phyloP scores from a whole-genome alignment of 495 filamentous ascomycete species.

The Glonium stellatum region DNA sequence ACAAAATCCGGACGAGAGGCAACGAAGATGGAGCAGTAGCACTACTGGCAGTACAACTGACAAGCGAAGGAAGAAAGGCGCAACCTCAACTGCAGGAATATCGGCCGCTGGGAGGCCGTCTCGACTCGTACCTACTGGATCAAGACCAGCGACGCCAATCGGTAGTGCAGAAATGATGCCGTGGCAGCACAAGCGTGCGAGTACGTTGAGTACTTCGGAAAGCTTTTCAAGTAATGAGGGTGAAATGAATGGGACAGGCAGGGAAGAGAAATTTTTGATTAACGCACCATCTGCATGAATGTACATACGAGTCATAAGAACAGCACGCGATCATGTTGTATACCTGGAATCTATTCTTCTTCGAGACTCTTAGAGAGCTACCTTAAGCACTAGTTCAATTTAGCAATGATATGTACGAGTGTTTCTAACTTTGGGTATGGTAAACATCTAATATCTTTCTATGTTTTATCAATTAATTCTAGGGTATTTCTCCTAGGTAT shows the following conservation, averaged over 20 bases:
- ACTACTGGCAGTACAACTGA: conserved; percentile 26
- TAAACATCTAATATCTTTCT: too few relatives aligned
- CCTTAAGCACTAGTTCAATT: not conserved
- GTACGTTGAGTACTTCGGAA: conserved; percentile 14
- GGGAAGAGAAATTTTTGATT: not conserved
- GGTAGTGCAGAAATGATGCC: conserved; percentile 1
- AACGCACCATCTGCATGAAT: not conserved
- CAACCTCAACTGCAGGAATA: not conserved
- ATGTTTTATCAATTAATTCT: too few relatives aligned
- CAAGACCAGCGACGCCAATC: conserved; percentile 18
- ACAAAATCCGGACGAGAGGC: conserved; percentile 5
- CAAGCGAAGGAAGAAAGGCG: conserved; percentile 12
- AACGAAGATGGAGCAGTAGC: conserved; percentile 28
- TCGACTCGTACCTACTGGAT: not conserved
- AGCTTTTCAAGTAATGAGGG: conserved; percentile 10
- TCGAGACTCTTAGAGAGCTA: too few relatives aligned
- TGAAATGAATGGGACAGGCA: not conserved
- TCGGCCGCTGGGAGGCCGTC: not conserved
- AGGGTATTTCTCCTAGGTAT: too few relatives aligned
- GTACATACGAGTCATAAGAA: too few relatives aligned
- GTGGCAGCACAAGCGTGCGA: conserved; percentile 17
- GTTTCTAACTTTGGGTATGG: too few relatives aligned
- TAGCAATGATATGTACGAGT: not conserved
- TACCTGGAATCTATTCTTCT: not conserved
- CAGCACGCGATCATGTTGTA: not conserved